Percentiles rank a stretch among this genome's conserved stretches.
phyloP scores from a whole-genome alignment of 148 eudicot genomes.

The Drosera capensis region DNA sequence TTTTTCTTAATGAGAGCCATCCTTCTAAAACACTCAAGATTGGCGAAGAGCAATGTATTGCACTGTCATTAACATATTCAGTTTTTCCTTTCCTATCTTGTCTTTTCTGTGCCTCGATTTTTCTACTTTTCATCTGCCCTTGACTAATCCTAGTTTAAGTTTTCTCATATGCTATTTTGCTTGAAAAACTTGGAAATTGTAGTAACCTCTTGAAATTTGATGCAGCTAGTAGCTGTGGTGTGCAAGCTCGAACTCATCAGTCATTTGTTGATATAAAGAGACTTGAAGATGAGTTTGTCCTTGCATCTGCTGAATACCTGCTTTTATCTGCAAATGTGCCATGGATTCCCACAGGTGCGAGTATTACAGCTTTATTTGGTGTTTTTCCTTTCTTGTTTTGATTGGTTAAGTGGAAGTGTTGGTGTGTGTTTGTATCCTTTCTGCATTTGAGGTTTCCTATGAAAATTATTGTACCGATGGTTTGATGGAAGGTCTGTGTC shows the following conservation, averaged over 20 bases:
- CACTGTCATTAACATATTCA: background rate
- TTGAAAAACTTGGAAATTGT: background rate
- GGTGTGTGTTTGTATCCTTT: background rate
- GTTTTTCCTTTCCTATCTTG: background rate
- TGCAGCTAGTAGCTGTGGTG: slow-evolving; percentile 35
- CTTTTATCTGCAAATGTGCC: slow-evolving; percentile 64
- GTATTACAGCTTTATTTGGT: no score
- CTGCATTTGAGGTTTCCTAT: background rate
- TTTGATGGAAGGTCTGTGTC: background rate
- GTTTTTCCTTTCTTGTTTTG: background rate
- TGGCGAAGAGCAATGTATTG: slow-evolving; percentile 48
- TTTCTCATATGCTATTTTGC: background rate
- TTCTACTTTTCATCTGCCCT: background rate
- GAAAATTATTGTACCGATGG: background rate
- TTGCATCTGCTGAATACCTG: slow-evolving; percentile 67
- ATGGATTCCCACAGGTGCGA: slow-evolving; percentile 64
- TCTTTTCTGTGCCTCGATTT: background rate
- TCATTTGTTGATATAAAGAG: slow-evolving; percentile 47
- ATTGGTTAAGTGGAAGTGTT: background rate
- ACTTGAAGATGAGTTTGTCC: slow-evolving; percentile 85
- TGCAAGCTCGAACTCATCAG: slow-evolving; percentile 26
- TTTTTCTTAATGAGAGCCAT: slow-evolving; percentile 30
- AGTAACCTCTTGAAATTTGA: slow-evolving; percentile 7
- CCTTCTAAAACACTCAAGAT: slow-evolving; percentile 77
- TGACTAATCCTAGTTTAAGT: background rate